Percentiles rank a stretch among this genome's conserved stretches.
Conservation (phyloP, 371 early-diverging fungal genomes). For the Amoeboaphelidium protococcarum region DNA sequence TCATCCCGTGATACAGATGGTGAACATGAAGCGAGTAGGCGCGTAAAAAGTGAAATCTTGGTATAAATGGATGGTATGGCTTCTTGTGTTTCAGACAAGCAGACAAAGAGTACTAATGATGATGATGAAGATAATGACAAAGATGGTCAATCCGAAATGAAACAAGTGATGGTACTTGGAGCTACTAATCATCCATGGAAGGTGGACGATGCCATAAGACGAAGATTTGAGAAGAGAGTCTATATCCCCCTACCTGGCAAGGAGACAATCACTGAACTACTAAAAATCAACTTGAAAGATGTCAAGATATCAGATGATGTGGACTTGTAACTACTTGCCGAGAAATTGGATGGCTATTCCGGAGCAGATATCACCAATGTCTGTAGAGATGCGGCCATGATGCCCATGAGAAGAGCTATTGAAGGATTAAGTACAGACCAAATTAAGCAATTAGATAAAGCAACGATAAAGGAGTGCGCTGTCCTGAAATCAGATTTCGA, state of each 20-base stretch:
- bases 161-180: constrained; percentile 25
- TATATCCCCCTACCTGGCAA: constrained; percentile 26
- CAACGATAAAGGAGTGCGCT: constrained; percentile 19
- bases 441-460: constrained; percentile 17
- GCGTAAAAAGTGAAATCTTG: constrained; percentile 69
- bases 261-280: constrained; percentile 16
- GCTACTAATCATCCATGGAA: constrained; percentile 31
- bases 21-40: constrained; percentile 58
- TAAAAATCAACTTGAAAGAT: constrained; percentile 14
- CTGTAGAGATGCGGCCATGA: constrained; percentile 26
- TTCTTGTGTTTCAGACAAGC: too few relatives aligned
- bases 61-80: constrained; percentile 8
- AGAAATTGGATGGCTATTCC: constrained; percentile 18
- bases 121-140: too few relatives aligned
- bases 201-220: constrained; percentile 22
- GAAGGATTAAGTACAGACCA: constrained; percentile 19
- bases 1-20: constrained; percentile 55
- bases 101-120: too few relatives aligned
- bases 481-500: constrained; percentile 17
- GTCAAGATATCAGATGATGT: constrained; percentile 14
- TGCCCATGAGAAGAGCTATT: constrained; percentile 24
- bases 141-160: too few relatives aligned
- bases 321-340: constrained; percentile 15
- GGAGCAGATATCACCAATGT: constrained; percentile 29
- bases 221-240: constrained; percentile 24